A percentile compares a stretch with the other conserved stretches of the same genome.
Evolutionary conservation across 352 stramenopile species (phyloP).

Genomic region (Blastocystis sp.): DNA sequence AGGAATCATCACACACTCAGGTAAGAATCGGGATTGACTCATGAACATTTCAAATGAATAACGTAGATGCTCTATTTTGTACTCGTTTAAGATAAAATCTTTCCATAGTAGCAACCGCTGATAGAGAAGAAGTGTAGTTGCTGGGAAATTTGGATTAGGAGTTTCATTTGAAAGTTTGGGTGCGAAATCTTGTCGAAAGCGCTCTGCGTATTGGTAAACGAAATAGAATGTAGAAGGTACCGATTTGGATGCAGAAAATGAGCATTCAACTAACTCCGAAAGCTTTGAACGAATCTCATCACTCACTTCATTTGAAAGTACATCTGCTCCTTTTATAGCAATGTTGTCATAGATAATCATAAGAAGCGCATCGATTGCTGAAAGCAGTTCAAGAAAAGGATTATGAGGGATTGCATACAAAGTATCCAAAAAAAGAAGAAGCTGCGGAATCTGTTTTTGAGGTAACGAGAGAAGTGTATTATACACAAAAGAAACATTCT

Average conservation of each 20-base stretch:
- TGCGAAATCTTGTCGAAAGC: background rate
- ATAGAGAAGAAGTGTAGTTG: background rate
- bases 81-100: background rate
- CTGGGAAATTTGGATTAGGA: background rate
- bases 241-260: background rate
- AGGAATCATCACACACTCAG: background rate
- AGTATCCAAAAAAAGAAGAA: conserved; percentile 16
- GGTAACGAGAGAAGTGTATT: background rate
- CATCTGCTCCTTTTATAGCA: background rate
- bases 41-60: background rate
- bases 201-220: background rate
- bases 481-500: background rate
- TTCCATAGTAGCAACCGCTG: conserved; percentile 27
- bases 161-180: background rate
- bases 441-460: background rate
- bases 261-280: background rate
- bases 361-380: background rate
- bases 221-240: conserved; percentile 17
- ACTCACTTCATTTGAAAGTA: background rate
- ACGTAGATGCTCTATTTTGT: background rate
- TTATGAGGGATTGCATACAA: background rate
- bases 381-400: background rate
- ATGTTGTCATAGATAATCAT: background rate
- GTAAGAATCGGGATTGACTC: background rate
- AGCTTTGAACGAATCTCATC: background rate